Evolutionary conservation across 805 yeast species (phyloP), one percentile per base, ranked within the genome.

Genomic region (Nakazawaea ernobii): DNA sequence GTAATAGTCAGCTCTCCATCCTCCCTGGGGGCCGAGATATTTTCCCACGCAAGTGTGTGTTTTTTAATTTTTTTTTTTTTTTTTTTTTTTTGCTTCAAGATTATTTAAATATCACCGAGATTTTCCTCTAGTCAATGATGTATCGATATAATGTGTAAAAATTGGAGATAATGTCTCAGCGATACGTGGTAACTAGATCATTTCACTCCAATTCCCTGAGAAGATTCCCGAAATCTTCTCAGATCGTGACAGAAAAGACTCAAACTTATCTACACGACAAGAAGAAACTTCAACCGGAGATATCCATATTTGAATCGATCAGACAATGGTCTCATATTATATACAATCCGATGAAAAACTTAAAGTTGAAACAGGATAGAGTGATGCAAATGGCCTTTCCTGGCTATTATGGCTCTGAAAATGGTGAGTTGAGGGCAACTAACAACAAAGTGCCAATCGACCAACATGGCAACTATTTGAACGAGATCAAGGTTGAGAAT

Each of bases 401-500:
- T 1, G 50, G 46, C 2, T 48, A 48, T 24, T 48, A 48, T 35
- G 20, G 30, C 13, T 30, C 37, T 4, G 24, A 32, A 15, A 11
- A 3, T 11, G 47, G 47, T 6, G 8, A 27, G 2, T 35, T 48
- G 41, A 38, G 20, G 24, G 50, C 50, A 8, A 17, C 20, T 9
- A 48, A 41, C 32, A 50, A 48, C 5, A 32, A 26, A 28, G 43
- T 33, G 27, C 38, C 28, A 29, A 49, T 20, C 13, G 45, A 14
- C 28, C 61, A 61, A 5, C 32, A 41, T n/a, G 55, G 57, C 0
- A 40, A 49, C 13, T 45, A 45, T 32, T 20, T 63, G 14, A 63
- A 60, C 48, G 69, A 64, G 38, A 50, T 62, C 2, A 48, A 61
- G 32, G 49, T 59, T 8, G 60, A 58, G 30, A 58, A 58, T 37